These are phyloP conservation scores for Terana coerulea DNA, from an alignment of 768 basidiomycete species.

Conservation along the genomic window DNA sequence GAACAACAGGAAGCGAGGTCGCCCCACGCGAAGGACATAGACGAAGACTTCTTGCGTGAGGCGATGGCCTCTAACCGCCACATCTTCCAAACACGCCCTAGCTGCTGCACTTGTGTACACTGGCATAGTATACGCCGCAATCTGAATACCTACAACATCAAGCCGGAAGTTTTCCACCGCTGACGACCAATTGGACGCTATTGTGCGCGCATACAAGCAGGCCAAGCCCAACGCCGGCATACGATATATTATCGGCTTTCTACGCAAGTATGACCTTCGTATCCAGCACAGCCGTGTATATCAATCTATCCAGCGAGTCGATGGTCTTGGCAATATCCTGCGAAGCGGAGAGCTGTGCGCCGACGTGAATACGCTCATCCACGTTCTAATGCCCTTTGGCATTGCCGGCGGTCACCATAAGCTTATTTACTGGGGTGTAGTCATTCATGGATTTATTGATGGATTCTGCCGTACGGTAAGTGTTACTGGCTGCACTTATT, in stretches of 20 bases:
- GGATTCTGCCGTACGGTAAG: constrained; percentile 34
- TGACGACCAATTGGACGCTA: not conserved
- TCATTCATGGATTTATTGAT: constrained; percentile 28
- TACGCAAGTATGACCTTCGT: constrained; percentile 23
- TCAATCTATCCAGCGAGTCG: constrained; percentile 27
- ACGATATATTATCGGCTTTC: constrained; percentile 27
- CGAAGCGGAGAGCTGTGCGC: constrained; percentile 14
- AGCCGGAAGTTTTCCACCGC: not conserved
- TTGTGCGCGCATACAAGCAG: not conserved
- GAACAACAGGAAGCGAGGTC: not conserved
- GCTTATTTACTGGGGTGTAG: constrained; percentile 19
- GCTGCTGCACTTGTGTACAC: not conserved
- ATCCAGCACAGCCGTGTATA: constrained; percentile 22
- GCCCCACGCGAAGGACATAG: not conserved
- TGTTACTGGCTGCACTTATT: not conserved
- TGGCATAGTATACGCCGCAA: not conserved
- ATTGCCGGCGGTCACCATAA: constrained; percentile 24
- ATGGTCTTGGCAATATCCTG: constrained; percentile 26
- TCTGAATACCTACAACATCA: not conserved
- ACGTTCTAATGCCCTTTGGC: constrained; percentile 21
- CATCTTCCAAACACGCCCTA: not conserved
- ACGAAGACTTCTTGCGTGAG: not conserved
- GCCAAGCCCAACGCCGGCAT: constrained; percentile 25
- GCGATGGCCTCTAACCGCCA: not conserved
- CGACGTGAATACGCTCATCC: constrained; percentile 13